Evolutionary conservation across 139 green algal genomes (phyloP).

Genomic region (Chlamydomonas schloesseri): DNA sequence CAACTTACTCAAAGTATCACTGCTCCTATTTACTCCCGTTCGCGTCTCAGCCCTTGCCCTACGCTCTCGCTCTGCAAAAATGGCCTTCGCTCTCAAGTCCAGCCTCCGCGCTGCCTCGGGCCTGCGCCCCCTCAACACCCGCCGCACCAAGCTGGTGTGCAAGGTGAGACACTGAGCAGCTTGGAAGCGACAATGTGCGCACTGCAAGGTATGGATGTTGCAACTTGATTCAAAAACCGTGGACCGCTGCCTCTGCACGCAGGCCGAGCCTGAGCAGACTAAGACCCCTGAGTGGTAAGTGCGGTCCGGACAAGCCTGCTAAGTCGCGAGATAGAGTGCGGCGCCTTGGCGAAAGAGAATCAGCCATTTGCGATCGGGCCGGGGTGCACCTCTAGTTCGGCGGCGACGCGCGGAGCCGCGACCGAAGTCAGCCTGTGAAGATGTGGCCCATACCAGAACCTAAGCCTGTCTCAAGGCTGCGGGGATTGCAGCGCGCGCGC

Average conservation of each 20-base stretch:
- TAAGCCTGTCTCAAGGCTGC: too few relatives aligned
- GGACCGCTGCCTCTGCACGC: background rate
- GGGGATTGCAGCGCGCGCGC: too few relatives aligned
- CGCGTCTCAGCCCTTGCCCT: too few relatives aligned
- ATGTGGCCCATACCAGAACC: too few relatives aligned
- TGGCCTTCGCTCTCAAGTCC: constrained; percentile 1
- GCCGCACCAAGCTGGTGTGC: constrained; percentile 5
- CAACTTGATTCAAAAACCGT: background rate
- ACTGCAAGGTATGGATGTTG: background rate
- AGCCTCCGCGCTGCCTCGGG: background rate
- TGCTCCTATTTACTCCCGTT: too few relatives aligned
- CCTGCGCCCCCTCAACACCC: background rate
- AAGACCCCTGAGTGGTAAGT: constrained; percentile 41
- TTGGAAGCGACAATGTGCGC: background rate
- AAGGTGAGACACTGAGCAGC: background rate
- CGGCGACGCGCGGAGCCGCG: too few relatives aligned
- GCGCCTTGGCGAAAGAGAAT: background rate
- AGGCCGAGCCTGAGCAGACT: background rate
- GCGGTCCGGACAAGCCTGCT: too few relatives aligned
- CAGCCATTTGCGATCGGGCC: too few relatives aligned
- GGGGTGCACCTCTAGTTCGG: too few relatives aligned
- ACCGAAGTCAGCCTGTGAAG: too few relatives aligned
- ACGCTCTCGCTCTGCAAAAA: background rate
- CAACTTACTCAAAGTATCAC: too few relatives aligned
- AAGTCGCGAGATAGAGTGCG: background rate